Evolutionary conservation across 2,329 filamentous ascomycete genomes (phyloP).

Genomic region (Fusarium virguliforme): DNA sequence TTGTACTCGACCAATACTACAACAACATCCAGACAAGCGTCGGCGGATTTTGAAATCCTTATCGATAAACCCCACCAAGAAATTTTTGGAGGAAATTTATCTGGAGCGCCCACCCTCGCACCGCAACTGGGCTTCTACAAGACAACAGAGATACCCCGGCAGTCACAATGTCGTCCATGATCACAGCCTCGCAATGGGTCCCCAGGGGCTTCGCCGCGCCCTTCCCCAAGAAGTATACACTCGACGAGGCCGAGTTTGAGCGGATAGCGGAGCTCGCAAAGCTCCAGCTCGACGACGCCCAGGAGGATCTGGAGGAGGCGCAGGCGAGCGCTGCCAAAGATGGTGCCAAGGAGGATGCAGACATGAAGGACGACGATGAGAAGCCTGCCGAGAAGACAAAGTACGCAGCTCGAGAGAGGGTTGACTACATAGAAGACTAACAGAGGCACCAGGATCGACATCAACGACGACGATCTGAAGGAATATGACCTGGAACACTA

Average conservation of each 20-base stretch:
- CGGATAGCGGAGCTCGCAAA: constrained; percentile 83
- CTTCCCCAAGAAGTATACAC: constrained; percentile 81
- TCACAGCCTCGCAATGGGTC: constrained; percentile 83
- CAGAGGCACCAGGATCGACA: constrained; percentile 58
- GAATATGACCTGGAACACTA: constrained; percentile 98
- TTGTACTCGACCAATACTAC: neutral
- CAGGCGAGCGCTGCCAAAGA: constrained; percentile 61
- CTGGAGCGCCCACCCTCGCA: constrained; percentile 37
- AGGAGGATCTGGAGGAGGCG: constrained; percentile 86
- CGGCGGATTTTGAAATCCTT: constrained; percentile 40
- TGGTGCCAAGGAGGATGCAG: constrained; percentile 52
- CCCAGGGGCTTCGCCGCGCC: constrained; percentile 83
- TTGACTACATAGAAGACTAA: constrained; percentile 27
- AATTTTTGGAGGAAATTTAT: constrained; percentile 56
- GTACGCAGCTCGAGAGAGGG: constrained; percentile 48
- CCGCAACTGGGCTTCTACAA: constrained; percentile 37
- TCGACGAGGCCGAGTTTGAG: constrained; percentile 82
- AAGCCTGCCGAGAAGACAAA: constrained; percentile 55
- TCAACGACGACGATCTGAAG: constrained; percentile 88
- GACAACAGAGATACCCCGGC: constrained; percentile 51
- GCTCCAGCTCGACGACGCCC: constrained; percentile 90
- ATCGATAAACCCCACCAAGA: constrained; percentile 61
- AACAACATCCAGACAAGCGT: neutral
- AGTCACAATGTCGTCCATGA: constrained; percentile 75
- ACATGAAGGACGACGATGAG: constrained; percentile 56